These are phyloP conservation scores for Talaromyces sp. DNA, from an alignment of 2,329 filamentous ascomycete genomes.

Conservation along the genomic window DNA sequence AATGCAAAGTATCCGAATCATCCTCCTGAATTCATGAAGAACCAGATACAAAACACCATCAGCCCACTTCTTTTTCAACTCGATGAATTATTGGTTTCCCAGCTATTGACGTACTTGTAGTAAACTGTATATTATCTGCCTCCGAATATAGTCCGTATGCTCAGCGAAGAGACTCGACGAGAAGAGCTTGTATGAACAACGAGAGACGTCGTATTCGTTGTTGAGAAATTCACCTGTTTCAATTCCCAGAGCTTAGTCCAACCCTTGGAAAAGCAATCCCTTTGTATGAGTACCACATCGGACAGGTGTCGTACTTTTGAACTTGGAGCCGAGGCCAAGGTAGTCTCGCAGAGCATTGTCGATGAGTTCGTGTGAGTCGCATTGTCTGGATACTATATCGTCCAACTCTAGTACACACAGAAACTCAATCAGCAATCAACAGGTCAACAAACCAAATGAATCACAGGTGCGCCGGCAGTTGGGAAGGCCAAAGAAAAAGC, in stretches of 20 bases:
- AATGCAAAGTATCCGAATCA: constrained; percentile 69
- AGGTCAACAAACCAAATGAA: not conserved
- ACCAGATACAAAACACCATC: not conserved
- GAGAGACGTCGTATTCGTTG: constrained; percentile 71
- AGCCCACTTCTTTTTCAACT: too few relatives aligned
- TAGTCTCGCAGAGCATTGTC: constrained; percentile 83
- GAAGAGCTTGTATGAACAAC: constrained; percentile 73
- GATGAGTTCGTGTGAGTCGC: constrained; percentile 60
- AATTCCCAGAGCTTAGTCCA: constrained; percentile 12
- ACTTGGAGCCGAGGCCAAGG: constrained; percentile 69
- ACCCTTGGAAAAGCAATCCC: not conserved
- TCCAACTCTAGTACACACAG: constrained; percentile 52
- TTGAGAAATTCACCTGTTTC: constrained; percentile 60
- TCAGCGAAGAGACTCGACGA: constrained; percentile 66
- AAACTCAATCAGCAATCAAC: not conserved
- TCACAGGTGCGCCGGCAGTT: not conserved
- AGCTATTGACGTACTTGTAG: constrained; percentile 50
- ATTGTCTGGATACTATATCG: constrained; percentile 55
- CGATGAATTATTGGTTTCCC: too few relatives aligned
- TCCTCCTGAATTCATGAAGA: constrained; percentile 60
- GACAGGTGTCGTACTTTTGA: constrained; percentile 49
- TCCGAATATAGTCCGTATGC: constrained; percentile 81
- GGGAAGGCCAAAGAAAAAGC: not conserved
- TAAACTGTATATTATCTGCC: constrained; percentile 86
- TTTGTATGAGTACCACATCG: not conserved